Evolutionary conservation across 345 rosid species (phyloP).

Genomic region (Eucalyptus decipiens): DNA sequence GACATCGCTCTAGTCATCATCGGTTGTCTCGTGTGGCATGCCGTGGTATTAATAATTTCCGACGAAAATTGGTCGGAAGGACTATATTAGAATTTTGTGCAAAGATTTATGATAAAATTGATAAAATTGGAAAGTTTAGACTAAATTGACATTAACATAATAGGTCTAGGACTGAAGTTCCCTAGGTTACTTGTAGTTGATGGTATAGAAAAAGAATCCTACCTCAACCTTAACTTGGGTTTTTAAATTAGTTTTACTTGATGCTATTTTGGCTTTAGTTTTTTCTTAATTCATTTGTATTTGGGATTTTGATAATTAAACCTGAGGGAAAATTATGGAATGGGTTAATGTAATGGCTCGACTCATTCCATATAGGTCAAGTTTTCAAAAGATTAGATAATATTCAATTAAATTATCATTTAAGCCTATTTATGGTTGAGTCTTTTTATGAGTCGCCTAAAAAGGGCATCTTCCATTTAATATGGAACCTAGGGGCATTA

Average conservation of each 20-base stretch:
- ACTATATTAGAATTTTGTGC: not conserved
- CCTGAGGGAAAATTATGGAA: not conserved
- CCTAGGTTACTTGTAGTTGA: not conserved
- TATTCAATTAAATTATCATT: not conserved
- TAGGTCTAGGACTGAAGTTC: not conserved
- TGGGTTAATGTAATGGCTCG: not conserved
- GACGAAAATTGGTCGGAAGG: fast-evolving
- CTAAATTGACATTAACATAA: not conserved
- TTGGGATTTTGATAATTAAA: not conserved
- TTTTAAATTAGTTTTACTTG: not conserved
- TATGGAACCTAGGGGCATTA: not conserved
- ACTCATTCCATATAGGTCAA: not conserved
- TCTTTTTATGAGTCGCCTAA: not conserved
- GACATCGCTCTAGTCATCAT: not conserved
- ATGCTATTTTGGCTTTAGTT: not conserved
- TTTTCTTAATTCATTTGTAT: not conserved
- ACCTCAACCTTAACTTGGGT: fast-evolving
- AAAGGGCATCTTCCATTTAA: not conserved
- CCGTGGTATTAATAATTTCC: not conserved
- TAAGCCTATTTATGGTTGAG: not conserved
- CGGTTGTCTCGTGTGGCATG: fast-evolving
- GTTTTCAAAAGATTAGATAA: not conserved
- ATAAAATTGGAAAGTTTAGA: not conserved
- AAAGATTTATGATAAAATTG: not conserved
- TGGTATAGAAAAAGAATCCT: not conserved